Evolutionary conservation across 2,329 filamentous ascomycete species (phyloP), one percentile per base, ranked within the genome.

Genomic region (Botryotinia globosa): DNA sequence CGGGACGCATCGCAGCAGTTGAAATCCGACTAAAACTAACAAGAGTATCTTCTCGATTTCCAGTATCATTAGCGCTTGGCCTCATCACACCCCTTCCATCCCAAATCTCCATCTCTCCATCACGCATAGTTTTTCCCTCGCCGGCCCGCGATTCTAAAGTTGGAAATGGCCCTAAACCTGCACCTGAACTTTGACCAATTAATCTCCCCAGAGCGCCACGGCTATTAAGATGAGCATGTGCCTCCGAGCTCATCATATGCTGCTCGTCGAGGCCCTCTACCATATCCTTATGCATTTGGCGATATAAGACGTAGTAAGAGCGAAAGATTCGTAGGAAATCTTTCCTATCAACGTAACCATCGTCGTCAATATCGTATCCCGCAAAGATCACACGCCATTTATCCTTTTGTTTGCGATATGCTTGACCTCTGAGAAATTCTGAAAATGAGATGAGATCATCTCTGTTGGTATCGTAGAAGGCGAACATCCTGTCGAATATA

Each of bases 401-500:
- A 77, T 93, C 89, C 77, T 91, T 89, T 73, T 87, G 85, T 77
- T 89, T 90, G 42, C 89, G 84, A 77, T 90, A 91, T 7, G 94
- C 91, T 65, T 98, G 85, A 0, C 94, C 96, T 73, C 91, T 89
- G 37, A 98, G 84, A 79, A 98, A 99, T 80, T 99, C 96, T 66
- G 93, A 88, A 77, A 99, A 98, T 12, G 93, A 92, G 78, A 99
- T 98, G 12, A 97, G 85, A 34, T 92, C 92, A 80, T 99, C 94
- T 59, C 89, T 87, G 81, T 98, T 95, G 45, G 91, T 92, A 82
- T 99, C 96, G 81, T 98, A 99, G 81, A 98, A 98, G 68, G 92
- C 89, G 82, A 98, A 99, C 88, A 98, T 96, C 77, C 96, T 92
- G 81, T 99, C 95, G 80, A 97, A 96, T 73, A 99, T 93, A 22